Base-by-base conservation (phyloP, 345 rosid species). In the Pseudoturritis turrita region DNA sequence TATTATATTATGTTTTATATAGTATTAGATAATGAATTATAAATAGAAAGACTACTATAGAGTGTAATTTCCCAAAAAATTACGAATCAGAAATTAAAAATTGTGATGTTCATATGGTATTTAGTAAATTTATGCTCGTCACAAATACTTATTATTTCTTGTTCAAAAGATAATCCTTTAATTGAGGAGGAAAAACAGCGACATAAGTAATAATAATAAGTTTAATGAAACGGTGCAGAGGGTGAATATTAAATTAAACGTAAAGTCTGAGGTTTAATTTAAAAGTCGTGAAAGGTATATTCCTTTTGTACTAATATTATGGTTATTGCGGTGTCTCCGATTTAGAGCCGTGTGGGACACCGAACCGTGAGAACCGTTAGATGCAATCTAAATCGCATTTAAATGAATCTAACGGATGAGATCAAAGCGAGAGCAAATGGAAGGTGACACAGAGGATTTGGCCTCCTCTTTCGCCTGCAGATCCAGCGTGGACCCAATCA, bases 401-500 rank as follows among this genome's bases (percentile, higher is more conserved):
- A 26, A 28, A 45, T 18, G 53, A 57, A 74, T 74, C 49, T 23
- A 41, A 66, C 62, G 73, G 73, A 26, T 15, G 2, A 1, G 36
- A 21, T 7, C 12, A 9, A 10, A 22, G 54, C 2, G 39, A 15
- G 28, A 19, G 50, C 33, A 43, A 0, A 23, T 23, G 31, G 63
- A 63, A 23, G 12, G 1, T 17, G 35, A 6, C 11, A 49, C 78
- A 74, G 60, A 65, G 44, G 72, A 74, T 66, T 49, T 4, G 10
- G 13, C 17, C 70, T 62, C 77, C 46, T 31, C n/a, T 31, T 43
- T 53, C 22, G 70, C 49, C 50, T 44, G 67, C 61, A 60, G 22
- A 66, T 49, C 78, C 78, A 74, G 62, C 68, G 68, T 59, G 78
- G 72, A 74, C 10, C 78, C 73, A 74, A 51, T 67, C 39, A 67